Conservation (phyloP, 768 basidiomycete species). For the Ramaria rubella region DNA sequence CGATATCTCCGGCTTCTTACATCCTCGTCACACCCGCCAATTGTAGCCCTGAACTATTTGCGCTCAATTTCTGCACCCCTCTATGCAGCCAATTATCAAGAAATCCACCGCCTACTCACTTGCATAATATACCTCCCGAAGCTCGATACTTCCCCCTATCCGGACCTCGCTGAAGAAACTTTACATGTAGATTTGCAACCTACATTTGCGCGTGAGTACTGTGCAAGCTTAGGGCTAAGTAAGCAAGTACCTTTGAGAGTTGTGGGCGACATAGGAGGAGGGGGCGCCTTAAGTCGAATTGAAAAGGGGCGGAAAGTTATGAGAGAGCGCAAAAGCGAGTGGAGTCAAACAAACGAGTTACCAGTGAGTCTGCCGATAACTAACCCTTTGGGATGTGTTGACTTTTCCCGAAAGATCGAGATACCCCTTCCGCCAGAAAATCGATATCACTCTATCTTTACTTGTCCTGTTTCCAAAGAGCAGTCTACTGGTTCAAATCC, state of each 20-base stretch:
- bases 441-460: constrained; percentile 94
- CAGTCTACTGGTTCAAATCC: constrained; percentile 91
- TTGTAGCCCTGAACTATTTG: constrained; percentile 69
- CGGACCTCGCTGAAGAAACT: constrained; percentile 62
- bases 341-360: constrained; percentile 83
- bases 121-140: constrained; percentile 58
- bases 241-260: constrained; percentile 82
- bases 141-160: constrained; percentile 66
- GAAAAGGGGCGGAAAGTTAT: constrained; percentile 93
- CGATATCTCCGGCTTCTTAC: constrained; percentile 76
- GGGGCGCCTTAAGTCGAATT: constrained; percentile 84
- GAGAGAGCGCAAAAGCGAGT: constrained; percentile 89
- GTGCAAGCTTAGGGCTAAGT: constrained; percentile 81
- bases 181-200: constrained; percentile 74
- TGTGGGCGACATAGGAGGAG: constrained; percentile 88
- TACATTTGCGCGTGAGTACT: constrained; percentile 85
- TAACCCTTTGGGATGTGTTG: constrained; percentile 13
- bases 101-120: constrained; percentile 65
- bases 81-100: constrained; percentile 50
- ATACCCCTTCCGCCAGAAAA: constrained; percentile 81
- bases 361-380: constrained; percentile 48
- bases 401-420: constrained; percentile 62
- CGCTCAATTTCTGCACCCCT: constrained; percentile 57
- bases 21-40: constrained; percentile 49
- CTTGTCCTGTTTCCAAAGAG: constrained; percentile 97